Conservation (phyloP, 2,329 filamentous ascomycete species). For the Diaporthe sp. region DNA sequence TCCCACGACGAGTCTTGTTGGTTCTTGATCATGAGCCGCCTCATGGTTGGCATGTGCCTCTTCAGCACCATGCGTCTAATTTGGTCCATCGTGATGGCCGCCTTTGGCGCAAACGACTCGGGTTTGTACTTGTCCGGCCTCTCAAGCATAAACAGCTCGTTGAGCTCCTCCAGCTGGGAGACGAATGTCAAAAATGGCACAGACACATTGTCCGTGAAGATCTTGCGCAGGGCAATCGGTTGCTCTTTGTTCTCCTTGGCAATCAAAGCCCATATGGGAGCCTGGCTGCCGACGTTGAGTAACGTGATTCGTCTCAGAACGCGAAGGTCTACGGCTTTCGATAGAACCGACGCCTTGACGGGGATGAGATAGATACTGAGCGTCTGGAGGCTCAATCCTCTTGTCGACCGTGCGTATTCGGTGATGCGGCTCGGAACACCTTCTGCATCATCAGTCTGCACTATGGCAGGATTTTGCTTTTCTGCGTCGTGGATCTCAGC, state of each 20-base stretch:
- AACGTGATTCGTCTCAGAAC: constrained; percentile 67
- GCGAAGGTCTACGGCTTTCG: constrained; percentile 66
- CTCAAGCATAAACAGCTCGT: constrained; percentile 71
- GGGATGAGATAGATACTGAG: constrained; percentile 70
- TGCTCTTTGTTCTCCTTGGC: constrained; percentile 62
- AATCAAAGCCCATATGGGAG: constrained; percentile 67
- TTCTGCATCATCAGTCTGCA: constrained; percentile 36
- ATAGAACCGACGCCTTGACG: constrained; percentile 67
- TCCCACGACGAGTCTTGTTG: constrained; percentile 66
- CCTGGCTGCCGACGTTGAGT: constrained; percentile 72
- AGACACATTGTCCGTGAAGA: constrained; percentile 73
- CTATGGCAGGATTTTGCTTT: constrained; percentile 36
- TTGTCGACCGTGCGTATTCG: constrained; percentile 67
- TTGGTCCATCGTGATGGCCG: constrained; percentile 63
- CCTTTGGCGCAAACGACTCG: constrained; percentile 62
- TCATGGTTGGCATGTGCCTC: constrained; percentile 66
- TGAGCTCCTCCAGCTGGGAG: constrained; percentile 61
- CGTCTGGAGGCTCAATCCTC: constrained; percentile 66
- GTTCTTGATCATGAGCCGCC: constrained; percentile 70
- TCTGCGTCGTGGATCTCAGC: constrained; percentile 50
- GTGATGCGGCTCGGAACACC: constrained; percentile 46
- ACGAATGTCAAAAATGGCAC: constrained; percentile 64
- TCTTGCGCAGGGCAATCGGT: constrained; percentile 64
- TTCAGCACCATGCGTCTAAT: constrained; percentile 67
- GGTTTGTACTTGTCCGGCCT: constrained; percentile 61